Base-by-base conservation (phyloP, 768 basidiomycete species). In the Rhizopogon vinicolor region DNA sequence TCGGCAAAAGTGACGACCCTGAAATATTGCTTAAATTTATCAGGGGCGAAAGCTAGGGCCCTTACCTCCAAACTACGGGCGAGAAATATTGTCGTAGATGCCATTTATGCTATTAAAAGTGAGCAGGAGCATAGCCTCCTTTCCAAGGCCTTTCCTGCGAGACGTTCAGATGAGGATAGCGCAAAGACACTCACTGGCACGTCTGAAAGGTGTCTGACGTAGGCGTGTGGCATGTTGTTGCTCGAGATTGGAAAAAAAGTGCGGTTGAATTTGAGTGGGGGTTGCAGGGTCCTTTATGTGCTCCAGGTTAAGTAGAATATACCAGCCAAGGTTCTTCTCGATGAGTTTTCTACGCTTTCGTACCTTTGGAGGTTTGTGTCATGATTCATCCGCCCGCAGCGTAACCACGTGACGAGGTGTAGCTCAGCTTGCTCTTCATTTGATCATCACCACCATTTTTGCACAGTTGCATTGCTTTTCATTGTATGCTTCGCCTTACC, bases 401-500 rank as follows among this genome's bases (percentile, higher is more conserved):
- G 4, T 25, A 25, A 35, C 48, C 22, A 16, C 22, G 48, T 49
- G 48, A 49, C 37, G 22, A 25, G 13, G 18, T 22, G 18, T 49
- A 37, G 50, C 44, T 8, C 13, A 3, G 9, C 28, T 31, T 29
- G 41, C 48, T 2, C 29, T 44, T 29, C 14, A 33, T 14, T 40
- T 19, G 19, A 29, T 44, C n/a, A 33, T 43, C 8, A 14, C 42
- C 18, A n/a, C 42, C 13, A 53, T 53, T 10, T 41, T n/a, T 45
- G 16, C 31, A 51, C 9, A 33, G 1, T 37, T 14, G 13, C 50
- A 28, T 58, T 60, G 50, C 46, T 46, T 60, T 52, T 41, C 46
- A 44, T 61, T 68, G 68, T 66, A 79, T 78, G 78, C 69, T 79
- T 58, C 65, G 65, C 48, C 66, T 68, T 56, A 58, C 73, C 18